phyloP scores from a whole-genome alignment of 768 basidiomycete species.

The Royoungia palumana region DNA sequence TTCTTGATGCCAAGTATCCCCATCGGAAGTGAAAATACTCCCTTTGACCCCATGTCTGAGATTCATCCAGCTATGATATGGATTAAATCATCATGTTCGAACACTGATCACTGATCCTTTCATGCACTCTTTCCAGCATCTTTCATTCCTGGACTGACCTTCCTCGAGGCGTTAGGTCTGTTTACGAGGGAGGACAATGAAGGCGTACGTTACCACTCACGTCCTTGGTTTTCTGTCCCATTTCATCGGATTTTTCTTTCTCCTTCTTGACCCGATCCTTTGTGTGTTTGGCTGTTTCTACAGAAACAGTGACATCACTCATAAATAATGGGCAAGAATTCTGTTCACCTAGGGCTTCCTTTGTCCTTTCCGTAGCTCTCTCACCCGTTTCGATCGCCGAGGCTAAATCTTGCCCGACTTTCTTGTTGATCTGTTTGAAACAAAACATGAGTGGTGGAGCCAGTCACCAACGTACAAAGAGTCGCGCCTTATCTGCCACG shows the following conservation, averaged over 20 bases:
- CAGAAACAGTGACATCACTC: neutral
- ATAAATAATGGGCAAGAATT: neutral
- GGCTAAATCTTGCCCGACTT: slow-evolving; percentile 38
- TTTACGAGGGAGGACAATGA: neutral
- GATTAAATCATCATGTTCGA: neutral
- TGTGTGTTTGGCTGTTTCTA: slow-evolving; percentile 1
- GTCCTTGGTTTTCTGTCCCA: slow-evolving; percentile 13
- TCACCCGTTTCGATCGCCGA: slow-evolving; percentile 42
- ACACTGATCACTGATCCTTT: slow-evolving; percentile 3
- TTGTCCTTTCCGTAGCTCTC: slow-evolving; percentile 36
- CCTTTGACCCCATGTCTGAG: too few species aligned
- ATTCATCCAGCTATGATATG: neutral
- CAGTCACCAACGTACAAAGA: neutral
- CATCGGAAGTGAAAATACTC: neutral
- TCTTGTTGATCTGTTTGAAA: slow-evolving; percentile 37
- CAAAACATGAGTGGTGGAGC: too few species aligned
- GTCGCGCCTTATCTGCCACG: slow-evolving; percentile 35
- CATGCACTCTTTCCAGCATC: slow-evolving; percentile 18
- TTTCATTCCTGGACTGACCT: slow-evolving; percentile 16
- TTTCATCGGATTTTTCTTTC: slow-evolving; percentile 3
- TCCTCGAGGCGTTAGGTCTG: neutral
- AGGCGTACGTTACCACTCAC: slow-evolving; percentile 1
- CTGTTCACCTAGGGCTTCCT: slow-evolving; percentile 33
- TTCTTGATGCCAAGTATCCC: neutral
- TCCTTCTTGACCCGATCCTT: slow-evolving; percentile 1